Conservation (phyloP, 2,329 filamentous ascomycete species). For the Amauroascus verrucosus region DNA sequence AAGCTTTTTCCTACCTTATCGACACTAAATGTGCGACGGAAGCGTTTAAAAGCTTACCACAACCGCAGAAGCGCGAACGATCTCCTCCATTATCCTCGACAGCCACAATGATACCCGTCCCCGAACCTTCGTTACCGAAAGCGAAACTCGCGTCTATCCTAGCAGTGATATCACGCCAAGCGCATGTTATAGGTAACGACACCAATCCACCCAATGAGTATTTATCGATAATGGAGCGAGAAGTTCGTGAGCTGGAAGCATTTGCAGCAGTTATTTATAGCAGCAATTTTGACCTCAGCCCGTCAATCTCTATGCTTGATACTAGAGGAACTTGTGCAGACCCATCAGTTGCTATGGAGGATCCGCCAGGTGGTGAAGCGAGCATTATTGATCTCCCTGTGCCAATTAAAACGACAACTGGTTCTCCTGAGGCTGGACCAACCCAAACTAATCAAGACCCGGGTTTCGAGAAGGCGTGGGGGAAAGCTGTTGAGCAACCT, state of each 20-base stretch:
- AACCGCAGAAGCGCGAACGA: slow-evolving; percentile 40
- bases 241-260: slow-evolving; percentile 39
- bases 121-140: slow-evolving; percentile 26
- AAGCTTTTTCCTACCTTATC: slow-evolving; percentile 73
- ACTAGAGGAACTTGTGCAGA: background rate
- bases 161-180: slow-evolving; percentile 81
- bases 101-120: slow-evolving; percentile 31
- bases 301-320: background rate
- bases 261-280: slow-evolving; percentile 43
- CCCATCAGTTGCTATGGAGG: background rate
- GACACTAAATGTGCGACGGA: slow-evolving; percentile 70
- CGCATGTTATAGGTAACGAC: slow-evolving; percentile 75
- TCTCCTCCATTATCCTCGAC: slow-evolving; percentile 34
- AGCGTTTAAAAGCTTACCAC: slow-evolving; percentile 54
- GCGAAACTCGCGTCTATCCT: slow-evolving; percentile 80
- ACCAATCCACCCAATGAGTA: slow-evolving; percentile 38
- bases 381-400: slow-evolving; percentile 3
- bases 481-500: slow-evolving; percentile 15
- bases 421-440: background rate
- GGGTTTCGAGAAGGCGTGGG: slow-evolving; percentile 17
- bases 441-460: background rate
- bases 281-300: slow-evolving; percentile 34
- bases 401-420: background rate
- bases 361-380: slow-evolving; percentile 6
- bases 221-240: slow-evolving; percentile 35